phyloP scores from a whole-genome alignment of 176 grass and related monocot genomes.

The Cocos nucifera region DNA sequence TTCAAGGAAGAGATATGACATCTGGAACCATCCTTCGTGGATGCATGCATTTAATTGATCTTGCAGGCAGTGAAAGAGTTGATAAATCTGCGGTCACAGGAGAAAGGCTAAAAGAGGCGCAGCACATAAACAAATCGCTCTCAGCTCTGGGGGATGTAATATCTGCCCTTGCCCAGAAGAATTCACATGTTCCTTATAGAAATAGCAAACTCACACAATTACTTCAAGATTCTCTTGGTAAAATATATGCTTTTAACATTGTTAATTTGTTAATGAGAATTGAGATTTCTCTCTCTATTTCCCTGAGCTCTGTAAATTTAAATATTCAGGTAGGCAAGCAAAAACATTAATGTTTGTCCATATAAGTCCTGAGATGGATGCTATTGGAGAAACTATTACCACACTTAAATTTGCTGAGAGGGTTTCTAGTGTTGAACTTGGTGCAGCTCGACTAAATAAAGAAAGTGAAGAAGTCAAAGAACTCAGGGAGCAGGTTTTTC shows the following conservation, averaged over 20 bases:
- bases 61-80: constrained; percentile 13
- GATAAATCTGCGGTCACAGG: constrained; percentile 6
- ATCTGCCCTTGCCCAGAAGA: constrained; percentile 5
- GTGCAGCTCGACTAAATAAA: background rate
- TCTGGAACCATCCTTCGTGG: background rate
- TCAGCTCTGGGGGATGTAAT: constrained; percentile 13
- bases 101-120: constrained; percentile 8
- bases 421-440: background rate
- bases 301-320: no score
- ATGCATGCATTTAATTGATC: constrained; percentile 8
- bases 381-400: background rate
- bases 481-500: background rate
- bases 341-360: background rate
- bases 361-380: background rate
- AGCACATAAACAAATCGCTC: constrained; percentile 6
- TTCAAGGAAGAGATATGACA: constrained; percentile 6
- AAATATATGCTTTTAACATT: no score
- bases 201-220: constrained; percentile 4
- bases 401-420: background rate
- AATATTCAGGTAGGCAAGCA: background rate
- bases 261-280: no score
- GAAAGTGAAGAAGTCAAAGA: background rate
- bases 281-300: no score
- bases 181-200: constrained; percentile 5
- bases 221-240: no score